Percentiles rank a stretch among this genome's conserved stretches.
Conservation (phyloP, 331 rosid genomes). For the Rosa hybrid region DNA sequence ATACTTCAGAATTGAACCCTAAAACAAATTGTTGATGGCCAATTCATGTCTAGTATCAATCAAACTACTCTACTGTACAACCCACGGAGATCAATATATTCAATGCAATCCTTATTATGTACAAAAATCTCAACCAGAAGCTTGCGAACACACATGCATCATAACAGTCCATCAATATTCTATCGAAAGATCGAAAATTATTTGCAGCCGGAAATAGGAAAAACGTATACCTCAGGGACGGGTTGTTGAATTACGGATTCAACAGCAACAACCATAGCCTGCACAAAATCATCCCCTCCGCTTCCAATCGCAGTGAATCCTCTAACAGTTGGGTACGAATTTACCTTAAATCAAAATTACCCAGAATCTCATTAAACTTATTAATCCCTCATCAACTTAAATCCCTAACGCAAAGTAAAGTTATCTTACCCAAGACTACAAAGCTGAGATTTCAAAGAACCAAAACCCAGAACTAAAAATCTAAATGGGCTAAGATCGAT, state of each 20-base stretch:
- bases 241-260: slow-evolving; percentile 94
- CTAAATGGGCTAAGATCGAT: too few relatives aligned
- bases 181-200: not conserved
- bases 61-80: not conserved
- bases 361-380: too few relatives aligned
- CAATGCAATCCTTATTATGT: not conserved
- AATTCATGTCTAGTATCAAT: not conserved
- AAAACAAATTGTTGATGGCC: too few relatives aligned
- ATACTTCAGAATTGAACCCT: not conserved
- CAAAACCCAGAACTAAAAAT: too few relatives aligned
- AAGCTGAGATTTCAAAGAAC: too few relatives aligned
- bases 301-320: slow-evolving; percentile 20
- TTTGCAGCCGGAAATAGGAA: not conserved
- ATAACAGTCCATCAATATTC: not conserved
- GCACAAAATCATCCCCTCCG: slow-evolving; percentile 97
- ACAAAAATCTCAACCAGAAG: not conserved
- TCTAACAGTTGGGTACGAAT: too few relatives aligned
- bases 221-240: slow-evolving; percentile 67
- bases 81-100: not conserved
- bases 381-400: too few relatives aligned
- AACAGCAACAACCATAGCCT: slow-evolving; percentile 94
- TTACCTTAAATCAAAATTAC: too few relatives aligned
- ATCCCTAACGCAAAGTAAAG: too few relatives aligned
- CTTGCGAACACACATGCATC: not conserved
- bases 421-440: too few relatives aligned